Evolutionary conservation across 495 filamentous ascomycete genomes (phyloP).

Genomic region (Pseudotulostoma volvatum): DNA sequence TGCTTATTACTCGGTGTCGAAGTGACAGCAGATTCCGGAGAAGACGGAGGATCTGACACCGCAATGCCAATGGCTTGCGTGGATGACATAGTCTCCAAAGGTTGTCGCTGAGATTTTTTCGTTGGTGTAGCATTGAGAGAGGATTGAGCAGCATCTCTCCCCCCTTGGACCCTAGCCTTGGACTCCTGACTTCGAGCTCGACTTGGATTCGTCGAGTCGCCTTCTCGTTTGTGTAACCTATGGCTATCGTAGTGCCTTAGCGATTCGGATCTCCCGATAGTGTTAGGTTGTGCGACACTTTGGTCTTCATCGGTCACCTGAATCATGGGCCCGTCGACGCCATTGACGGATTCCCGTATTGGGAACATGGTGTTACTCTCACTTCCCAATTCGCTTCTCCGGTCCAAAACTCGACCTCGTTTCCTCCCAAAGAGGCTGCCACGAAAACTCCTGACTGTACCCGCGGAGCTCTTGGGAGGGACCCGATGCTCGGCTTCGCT

Average conservation of each 20-base stretch:
- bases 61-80: slow-evolving; percentile 27
- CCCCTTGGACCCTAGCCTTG: slow-evolving; percentile 7
- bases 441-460: slow-evolving; percentile 54
- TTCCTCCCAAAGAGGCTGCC: slow-evolving; percentile 59
- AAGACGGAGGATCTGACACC: slow-evolving; percentile 14
- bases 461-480: slow-evolving; percentile 51
- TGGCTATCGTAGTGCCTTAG: slow-evolving; percentile 8
- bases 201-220: slow-evolving; percentile 16
- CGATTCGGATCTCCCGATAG: slow-evolving; percentile 21
- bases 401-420: slow-evolving; percentile 19
- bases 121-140: neutral
- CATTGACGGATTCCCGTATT: slow-evolving; percentile 4
- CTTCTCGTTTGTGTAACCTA: slow-evolving; percentile 30
- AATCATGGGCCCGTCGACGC: slow-evolving; percentile 27
- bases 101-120: slow-evolving; percentile 1
- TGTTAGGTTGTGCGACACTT: slow-evolving; percentile 4
- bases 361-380: slow-evolving; percentile 10
- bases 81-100: slow-evolving; percentile 4
- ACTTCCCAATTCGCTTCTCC: slow-evolving; percentile 9
- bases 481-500: slow-evolving; percentile 17
- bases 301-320: slow-evolving; percentile 30
- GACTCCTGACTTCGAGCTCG: slow-evolving; percentile 2
- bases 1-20: slow-evolving; percentile 20
- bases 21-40: slow-evolving; percentile 1
- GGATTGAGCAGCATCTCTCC: slow-evolving; percentile 7